phyloP scores from a whole-genome alignment of 306 rosid species.

The Astragalus membranaceus region DNA sequence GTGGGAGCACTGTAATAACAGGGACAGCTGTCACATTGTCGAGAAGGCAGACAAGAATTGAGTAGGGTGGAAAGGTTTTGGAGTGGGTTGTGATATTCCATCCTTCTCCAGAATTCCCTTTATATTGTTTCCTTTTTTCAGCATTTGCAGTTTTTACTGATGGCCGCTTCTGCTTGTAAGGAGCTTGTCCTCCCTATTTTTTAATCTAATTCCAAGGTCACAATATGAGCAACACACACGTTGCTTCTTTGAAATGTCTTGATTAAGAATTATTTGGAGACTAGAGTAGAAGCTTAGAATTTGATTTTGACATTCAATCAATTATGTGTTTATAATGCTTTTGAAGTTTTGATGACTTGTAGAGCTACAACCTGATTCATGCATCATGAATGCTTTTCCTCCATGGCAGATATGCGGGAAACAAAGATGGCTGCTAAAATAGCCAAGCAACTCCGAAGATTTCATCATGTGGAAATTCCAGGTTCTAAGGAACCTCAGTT shows the following conservation, averaged over 20 bases:
- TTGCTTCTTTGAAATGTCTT: not conserved
- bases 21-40: not conserved
- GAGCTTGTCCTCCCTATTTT: not conserved
- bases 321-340: not conserved
- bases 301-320: not conserved
- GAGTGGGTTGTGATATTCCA: not conserved
- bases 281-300: slow-evolving; percentile 3
- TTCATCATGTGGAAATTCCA: slow-evolving; percentile 79
- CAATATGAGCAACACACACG: not conserved
- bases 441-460: slow-evolving; percentile 60
- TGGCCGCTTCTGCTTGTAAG: not conserved
- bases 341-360: slow-evolving; percentile 12
- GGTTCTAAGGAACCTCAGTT: slow-evolving; percentile 86
- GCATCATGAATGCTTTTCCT: slow-evolving; percentile 19
- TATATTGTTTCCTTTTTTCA: not conserved
- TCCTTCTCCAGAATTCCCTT: not conserved
- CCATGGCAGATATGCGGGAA: slow-evolving; percentile 64
- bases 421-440: slow-evolving; percentile 72
- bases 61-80: not conserved
- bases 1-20: not conserved
- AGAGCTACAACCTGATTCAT: slow-evolving; percentile 21
- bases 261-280: not conserved
- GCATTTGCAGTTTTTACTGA: too few relatives aligned
- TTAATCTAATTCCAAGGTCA: not conserved
- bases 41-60: not conserved